Evolutionary conservation across 768 basidiomycete genomes (phyloP).

Genomic region (Lenzites betulinus): DNA sequence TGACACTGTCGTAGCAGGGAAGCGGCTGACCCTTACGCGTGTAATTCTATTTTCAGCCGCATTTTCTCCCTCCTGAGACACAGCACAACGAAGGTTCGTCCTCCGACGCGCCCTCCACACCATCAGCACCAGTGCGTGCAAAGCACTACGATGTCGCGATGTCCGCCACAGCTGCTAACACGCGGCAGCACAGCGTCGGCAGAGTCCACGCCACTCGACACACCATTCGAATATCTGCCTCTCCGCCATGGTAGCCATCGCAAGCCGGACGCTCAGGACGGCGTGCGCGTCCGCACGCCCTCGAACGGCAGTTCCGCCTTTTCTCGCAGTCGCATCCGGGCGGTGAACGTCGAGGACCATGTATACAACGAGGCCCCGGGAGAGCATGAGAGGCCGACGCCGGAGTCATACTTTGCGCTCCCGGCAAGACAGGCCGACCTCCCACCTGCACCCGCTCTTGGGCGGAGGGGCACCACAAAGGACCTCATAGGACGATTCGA

Average conservation of each 20-base stretch:
- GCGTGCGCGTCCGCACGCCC: constrained; percentile 1
- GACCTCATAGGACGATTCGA: constrained; percentile 58
- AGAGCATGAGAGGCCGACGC: background rate
- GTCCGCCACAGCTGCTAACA: constrained; percentile 2
- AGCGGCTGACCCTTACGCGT: too few species aligned
- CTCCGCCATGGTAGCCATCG: background rate
- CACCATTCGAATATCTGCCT: constrained; percentile 9
- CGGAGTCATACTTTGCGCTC: constrained; percentile 5
- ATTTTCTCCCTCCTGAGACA: background rate
- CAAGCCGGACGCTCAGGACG: background rate
- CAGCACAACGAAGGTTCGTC: background rate
- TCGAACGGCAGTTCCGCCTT: background rate
- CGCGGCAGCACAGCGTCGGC: constrained; percentile 12
- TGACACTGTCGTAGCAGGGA: too few species aligned
- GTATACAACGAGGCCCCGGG: too few species aligned
- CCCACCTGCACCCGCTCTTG: background rate
- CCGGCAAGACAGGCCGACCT: background rate
- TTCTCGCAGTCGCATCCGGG: background rate
- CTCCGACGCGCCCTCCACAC: too few species aligned
- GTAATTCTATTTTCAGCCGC: too few species aligned
- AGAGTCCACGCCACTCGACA: constrained; percentile 5
- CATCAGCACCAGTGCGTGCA: background rate
- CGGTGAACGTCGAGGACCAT: background rate
- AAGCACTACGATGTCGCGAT: background rate
- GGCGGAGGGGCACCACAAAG: constrained; percentile 42